phyloP scores from a whole-genome alignment of 106 monocot species.

The Acanthochlamys bracteata region DNA sequence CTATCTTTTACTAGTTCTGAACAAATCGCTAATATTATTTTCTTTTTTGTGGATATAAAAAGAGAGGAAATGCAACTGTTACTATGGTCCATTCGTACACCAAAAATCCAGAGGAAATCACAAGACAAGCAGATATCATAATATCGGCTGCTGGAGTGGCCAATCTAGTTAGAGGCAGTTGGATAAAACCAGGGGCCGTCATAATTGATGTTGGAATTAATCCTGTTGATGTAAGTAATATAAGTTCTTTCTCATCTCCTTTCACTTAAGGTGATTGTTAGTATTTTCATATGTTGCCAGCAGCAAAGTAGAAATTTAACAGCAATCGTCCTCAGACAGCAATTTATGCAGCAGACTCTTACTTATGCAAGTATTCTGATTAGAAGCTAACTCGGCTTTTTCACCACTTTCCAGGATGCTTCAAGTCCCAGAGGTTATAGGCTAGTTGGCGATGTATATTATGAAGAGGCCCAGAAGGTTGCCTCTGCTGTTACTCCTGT shows the following conservation, averaged over 20 bases:
- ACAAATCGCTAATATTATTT: background rate
- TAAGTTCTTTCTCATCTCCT: background rate
- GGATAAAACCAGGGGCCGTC: constrained; percentile 95
- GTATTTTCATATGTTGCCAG: background rate
- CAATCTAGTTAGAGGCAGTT: constrained; percentile 78
- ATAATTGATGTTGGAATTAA: constrained; percentile 96
- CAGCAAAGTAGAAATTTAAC: no score
- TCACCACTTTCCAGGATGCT: constrained; percentile 34
- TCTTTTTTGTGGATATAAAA: constrained; percentile 6
- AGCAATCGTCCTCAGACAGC: no score
- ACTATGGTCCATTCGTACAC: constrained; percentile 86
- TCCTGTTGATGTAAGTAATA: constrained; percentile 69
- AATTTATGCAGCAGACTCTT: background rate
- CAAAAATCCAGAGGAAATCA: constrained; percentile 80
- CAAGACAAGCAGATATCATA: constrained; percentile 84
- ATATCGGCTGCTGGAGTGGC: constrained; percentile 83
- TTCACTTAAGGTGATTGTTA: background rate
- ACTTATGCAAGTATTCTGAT: background rate
- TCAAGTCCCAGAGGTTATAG: constrained; percentile 56
- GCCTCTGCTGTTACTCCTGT: constrained; percentile 92
- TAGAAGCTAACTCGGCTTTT: background rate
- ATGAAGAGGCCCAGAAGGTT: constrained; percentile 55
- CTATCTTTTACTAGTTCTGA: background rate
- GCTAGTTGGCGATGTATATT: constrained; percentile 72
- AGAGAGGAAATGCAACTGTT: constrained; percentile 88